These are phyloP conservation scores for Lathyrus sativus DNA, from an alignment of 306 rosid species.

Conservation along the genomic window DNA sequence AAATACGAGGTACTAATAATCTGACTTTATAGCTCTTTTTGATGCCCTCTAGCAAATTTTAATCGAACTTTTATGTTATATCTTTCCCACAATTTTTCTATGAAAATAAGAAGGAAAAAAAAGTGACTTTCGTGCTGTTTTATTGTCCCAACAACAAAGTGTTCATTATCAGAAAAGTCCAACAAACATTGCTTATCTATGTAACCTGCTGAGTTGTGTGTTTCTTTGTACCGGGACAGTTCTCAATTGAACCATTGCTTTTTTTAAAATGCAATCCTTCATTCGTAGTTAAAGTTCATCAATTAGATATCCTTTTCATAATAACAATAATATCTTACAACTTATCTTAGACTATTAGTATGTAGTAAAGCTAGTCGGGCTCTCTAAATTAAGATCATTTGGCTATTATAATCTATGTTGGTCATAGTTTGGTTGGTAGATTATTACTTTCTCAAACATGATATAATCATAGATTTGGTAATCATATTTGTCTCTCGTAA, in stretches of 20 bases:
- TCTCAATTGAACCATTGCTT: slow-evolving; percentile 28
- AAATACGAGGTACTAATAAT: slow-evolving; percentile 23
- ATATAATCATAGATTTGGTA: not conserved
- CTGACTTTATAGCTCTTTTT: slow-evolving; percentile 37
- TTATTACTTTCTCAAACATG: not conserved
- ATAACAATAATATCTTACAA: slow-evolving; percentile 34
- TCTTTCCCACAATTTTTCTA: slow-evolving; percentile 40
- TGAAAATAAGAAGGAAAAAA: not conserved
- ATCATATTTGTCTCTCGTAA: not conserved
- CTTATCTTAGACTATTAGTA: slow-evolving; percentile 20
- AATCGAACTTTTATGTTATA: not conserved
- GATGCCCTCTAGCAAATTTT: slow-evolving; percentile 33
- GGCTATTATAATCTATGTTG: not conserved
- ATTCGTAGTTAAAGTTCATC: slow-evolving; percentile 36
- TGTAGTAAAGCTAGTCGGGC: slow-evolving; percentile 33
- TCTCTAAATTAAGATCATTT: slow-evolving; percentile 32
- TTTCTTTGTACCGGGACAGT: slow-evolving; percentile 41
- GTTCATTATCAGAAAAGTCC: slow-evolving; percentile 28
- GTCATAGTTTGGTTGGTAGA: too few species aligned
- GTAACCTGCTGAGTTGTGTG: slow-evolving; percentile 38
- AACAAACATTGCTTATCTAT: slow-evolving; percentile 38
- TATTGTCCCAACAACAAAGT: slow-evolving; percentile 43
- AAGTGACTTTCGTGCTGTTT: slow-evolving; percentile 43
- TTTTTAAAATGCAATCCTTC: slow-evolving; percentile 38
- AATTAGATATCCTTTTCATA: too few species aligned